phyloP scores from a whole-genome alignment of 106 monocot genomes.

The Apostasia ramifera region DNA sequence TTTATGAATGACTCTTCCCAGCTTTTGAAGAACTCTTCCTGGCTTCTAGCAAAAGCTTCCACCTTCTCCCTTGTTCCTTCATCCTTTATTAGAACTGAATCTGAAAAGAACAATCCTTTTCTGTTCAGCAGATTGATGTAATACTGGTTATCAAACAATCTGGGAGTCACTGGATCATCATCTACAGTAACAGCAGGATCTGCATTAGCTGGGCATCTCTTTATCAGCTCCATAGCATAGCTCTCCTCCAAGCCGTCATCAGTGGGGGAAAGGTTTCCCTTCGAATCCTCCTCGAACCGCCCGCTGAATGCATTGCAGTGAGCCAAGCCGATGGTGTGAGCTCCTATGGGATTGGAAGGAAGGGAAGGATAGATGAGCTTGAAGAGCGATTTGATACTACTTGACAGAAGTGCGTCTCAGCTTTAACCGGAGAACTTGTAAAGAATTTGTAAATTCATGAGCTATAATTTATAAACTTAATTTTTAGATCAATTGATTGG shows the following conservation, averaged over 20 bases:
- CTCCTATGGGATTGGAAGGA: conserved; percentile 3
- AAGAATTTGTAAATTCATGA: no score
- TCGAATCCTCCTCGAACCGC: conserved; percentile 5
- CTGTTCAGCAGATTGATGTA: conserved; percentile 7
- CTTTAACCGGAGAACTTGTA: no score
- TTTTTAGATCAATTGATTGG: no score
- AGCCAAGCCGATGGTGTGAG: conserved; percentile 15
- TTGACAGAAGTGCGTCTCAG: no score
- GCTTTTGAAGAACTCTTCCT: conserved; percentile 47
- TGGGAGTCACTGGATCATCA: conserved; percentile 11
- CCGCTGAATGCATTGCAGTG: conserved; percentile 22
- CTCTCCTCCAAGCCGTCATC: conserved; percentile 8
- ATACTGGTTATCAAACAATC: conserved; percentile 15
- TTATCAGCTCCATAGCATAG: conserved; percentile 10
- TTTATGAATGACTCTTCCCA: conserved; percentile 68
- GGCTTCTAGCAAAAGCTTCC: conserved; percentile 25
- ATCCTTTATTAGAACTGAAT: conserved; percentile 11
- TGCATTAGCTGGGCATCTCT: conserved; percentile 17
- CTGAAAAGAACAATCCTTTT: conserved; percentile 12
- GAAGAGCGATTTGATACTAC: no score
- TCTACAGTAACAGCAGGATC: conserved; percentile 3
- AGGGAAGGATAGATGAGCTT: no score
- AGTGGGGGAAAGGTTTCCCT: conserved; percentile 7
- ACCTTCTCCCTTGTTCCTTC: conserved; percentile 1
- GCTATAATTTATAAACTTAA: no score